A percentile compares a stretch with the other conserved stretches of the same genome.
Evolutionary conservation across 352 stramenopile species (phyloP).

Genomic region (Globisporangium paddicum): DNA sequence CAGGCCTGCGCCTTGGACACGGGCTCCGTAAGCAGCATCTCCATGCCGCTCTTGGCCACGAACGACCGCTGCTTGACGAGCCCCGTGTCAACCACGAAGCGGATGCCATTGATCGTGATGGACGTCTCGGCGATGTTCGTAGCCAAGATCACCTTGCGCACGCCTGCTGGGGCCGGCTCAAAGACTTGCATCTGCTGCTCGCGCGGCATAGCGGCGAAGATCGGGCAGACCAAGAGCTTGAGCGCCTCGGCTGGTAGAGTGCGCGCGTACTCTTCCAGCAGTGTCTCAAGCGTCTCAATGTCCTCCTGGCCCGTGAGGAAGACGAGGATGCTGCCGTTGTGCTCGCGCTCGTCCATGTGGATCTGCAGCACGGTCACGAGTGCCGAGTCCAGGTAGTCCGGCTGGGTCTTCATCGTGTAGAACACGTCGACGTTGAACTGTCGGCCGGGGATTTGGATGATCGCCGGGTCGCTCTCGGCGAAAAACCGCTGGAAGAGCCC

Average conservation of each 20-base stretch:
- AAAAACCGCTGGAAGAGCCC: constrained; percentile 94
- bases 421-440: constrained; percentile 90
- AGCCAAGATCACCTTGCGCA: constrained; percentile 92
- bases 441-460: constrained; percentile 86
- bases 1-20: constrained; percentile 90
- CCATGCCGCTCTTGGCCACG: constrained; percentile 83
- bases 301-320: constrained; percentile 96
- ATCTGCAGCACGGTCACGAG: constrained; percentile 89
- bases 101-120: constrained; percentile 98
- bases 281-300: constrained; percentile 90
- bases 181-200: constrained; percentile 95
- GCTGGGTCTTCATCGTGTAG: constrained; percentile 83
- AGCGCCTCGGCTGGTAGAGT: constrained; percentile 59
- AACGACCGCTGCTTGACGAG: constrained; percentile 88
- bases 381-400: constrained; percentile 88
- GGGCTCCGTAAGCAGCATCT: constrained; percentile 83
- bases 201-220: constrained; percentile 95
- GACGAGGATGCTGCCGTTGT: constrained; percentile 89
- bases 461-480: constrained; percentile 62
- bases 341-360: constrained; percentile 71
- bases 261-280: constrained; percentile 81
- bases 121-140: constrained; percentile 98
- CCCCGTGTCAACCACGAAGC: constrained; percentile 83
- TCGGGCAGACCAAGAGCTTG: constrained; percentile 90
- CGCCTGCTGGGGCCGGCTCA: constrained; percentile 59